These are phyloP conservation scores for Cryptosporidium bovis DNA, from an alignment of 169 alveolate species.

Conservation along the genomic window DNA sequence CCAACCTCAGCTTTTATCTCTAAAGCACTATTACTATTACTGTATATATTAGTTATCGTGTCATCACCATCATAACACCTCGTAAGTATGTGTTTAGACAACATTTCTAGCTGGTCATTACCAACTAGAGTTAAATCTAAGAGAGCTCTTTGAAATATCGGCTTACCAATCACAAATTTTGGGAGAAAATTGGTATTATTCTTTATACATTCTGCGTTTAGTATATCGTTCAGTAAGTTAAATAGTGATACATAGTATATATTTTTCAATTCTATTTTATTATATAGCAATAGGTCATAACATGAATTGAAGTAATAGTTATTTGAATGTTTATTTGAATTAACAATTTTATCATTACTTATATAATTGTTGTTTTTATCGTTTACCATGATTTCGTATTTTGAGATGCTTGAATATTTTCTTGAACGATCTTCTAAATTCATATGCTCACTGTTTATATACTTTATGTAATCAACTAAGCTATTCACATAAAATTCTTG, in stretches of 20 bases:
- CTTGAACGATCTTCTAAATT: no score
- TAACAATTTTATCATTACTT: background rate
- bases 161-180: background rate
- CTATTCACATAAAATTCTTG: background rate
- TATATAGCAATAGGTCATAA: constrained; percentile 15
- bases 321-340: constrained; percentile 22
- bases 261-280: constrained; percentile 11
- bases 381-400: no score
- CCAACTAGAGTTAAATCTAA: constrained; percentile 35
- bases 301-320: constrained; percentile 14
- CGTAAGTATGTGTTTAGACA: no score
- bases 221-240: background rate
- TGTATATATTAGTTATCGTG: no score
- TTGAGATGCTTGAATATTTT: no score
- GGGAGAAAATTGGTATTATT: background rate
- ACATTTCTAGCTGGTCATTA: background rate
- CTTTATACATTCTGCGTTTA: background rate
- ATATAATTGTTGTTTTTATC: background rate
- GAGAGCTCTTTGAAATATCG: constrained; percentile 7
- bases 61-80: no score
- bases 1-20: no score
- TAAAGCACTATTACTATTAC: no score
- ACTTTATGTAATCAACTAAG: background rate
- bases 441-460: background rate
- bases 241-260: constrained; percentile 6